Evolutionary conservation across 2,329 filamentous ascomycete species (phyloP).

Genomic region (Fusarium udum): DNA sequence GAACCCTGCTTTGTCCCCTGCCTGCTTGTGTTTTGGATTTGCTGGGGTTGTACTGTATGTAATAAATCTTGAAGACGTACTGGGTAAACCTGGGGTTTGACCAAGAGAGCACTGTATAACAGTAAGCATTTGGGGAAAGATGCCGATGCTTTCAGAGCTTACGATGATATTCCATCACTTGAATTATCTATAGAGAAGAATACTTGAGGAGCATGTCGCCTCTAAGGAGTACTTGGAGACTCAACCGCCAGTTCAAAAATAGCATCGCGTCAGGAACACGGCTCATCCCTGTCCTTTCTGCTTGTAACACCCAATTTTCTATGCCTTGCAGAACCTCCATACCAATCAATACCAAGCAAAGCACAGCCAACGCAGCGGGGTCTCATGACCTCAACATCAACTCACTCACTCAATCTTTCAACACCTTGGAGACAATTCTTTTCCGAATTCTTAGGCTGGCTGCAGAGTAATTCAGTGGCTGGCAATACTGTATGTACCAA

Average conservation of each 20-base stretch:
- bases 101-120: background rate
- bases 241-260: conserved; percentile 28
- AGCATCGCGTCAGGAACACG: conserved; percentile 20
- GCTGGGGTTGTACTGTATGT: background rate
- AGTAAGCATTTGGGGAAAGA: background rate
- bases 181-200: background rate
- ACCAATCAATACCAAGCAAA: background rate
- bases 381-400: conserved; percentile 4
- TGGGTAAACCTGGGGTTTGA: conserved; percentile 17
- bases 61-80: background rate
- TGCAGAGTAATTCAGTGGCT: background rate
- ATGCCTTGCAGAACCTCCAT: conserved; percentile 2
- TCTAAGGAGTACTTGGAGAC: background rate
- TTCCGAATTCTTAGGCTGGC: no score
- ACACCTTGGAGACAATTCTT: background rate
- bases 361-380: conserved; percentile 17
- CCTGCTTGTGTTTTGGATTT: conserved; percentile 26
- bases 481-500: background rate
- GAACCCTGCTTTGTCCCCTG: conserved; percentile 19
- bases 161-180: no score
- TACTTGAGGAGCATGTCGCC: background rate
- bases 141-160: no score
- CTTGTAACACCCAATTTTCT: conserved; percentile 16
- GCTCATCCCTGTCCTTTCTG: conserved; percentile 5
- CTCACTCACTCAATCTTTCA: background rate